Conservation (phyloP, 345 rosid genomes). For the Eucalyptus regnans region DNA sequence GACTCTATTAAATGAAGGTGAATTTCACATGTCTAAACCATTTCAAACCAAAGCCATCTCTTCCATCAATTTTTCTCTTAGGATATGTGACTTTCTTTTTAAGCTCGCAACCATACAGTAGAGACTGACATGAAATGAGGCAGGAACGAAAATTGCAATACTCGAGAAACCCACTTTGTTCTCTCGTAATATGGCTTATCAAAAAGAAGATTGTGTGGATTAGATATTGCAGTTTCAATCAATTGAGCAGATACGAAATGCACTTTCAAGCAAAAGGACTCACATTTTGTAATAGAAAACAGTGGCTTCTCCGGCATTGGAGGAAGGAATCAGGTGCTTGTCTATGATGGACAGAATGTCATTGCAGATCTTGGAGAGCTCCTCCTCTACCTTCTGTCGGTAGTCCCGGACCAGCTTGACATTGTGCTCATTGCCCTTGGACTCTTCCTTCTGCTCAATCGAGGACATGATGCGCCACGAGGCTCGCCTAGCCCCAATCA, state of each 20-base stretch:
- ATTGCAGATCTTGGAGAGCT: constrained; percentile 71
- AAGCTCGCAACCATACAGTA: not conserved
- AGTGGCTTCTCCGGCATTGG: constrained; percentile 85
- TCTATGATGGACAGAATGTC: constrained; percentile 87
- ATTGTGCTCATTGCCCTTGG: constrained; percentile 77
- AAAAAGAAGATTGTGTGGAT: not conserved
- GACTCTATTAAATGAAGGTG: not conserved
- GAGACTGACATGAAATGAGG: not conserved
- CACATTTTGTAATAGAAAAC: constrained; percentile 98
- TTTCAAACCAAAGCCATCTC: not conserved
- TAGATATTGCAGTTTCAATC: not conserved
- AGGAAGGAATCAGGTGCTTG: constrained; percentile 71
- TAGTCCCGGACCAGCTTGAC: constrained; percentile 73
- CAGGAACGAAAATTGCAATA: not conserved
- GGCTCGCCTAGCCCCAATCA: constrained; percentile 88
- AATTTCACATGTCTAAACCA: not conserved
- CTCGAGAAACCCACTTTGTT: not conserved
- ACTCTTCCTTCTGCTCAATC: constrained; percentile 91
- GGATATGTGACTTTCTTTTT: not conserved
- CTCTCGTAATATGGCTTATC: not conserved
- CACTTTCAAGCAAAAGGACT: constrained; percentile 1
- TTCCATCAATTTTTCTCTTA: not conserved
- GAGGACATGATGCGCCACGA: constrained; percentile 99
- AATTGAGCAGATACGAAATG: not conserved
- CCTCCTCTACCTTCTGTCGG: constrained; percentile 91